Evolutionary conservation across 2,329 filamentous ascomycete species (phyloP), one percentile per base, ranked within the genome.

Genomic region (Biscogniauxia sp.): DNA sequence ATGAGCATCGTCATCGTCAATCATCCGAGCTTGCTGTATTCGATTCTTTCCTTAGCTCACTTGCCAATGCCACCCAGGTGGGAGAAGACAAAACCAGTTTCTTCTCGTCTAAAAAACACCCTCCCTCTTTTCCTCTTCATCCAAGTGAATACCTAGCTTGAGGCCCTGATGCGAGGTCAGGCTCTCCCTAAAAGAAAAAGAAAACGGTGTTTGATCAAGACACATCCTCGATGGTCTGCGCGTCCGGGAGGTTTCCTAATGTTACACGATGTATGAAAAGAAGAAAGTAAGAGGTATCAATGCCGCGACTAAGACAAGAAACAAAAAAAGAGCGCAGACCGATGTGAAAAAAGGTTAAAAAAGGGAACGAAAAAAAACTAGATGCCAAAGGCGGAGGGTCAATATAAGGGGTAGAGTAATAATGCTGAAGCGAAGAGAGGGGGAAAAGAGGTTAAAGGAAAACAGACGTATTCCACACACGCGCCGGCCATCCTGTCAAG

Each of bases 1-100:
- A 45, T 45, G 37, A 45, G 37, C 37, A n/a, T 45, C 37, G 37
- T n/a, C 17, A 11, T 45, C 37, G 17, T 45, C 37, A 45, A n/a
- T 45, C 37, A 45, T 45, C 37, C n/a, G 37, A 5, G 13, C 37
- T 45, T 8, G 28, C 11, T 32, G 28, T 32, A 7, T 9, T 32
- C 9, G 7, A 13, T 32, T 32, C 11, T 86, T 19, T 66, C 59
- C 26, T 57, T 64, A n/a, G 64, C 89, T 54, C 88, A 84, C 77
- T 93, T 89, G 62, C 92, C 93, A 63, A 98, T 93, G 80, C 98
- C 95, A 63, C 89, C 90, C 45, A 97, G 85, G 28, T 32, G 28
- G 6, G 28, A 32, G 28, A 32, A 32, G 11, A 13, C 6, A 32
- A 32, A 13, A 32, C 28, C 28, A 13, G 28, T 7, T 23, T 23